Evolutionary conservation across 1,284 basidiomycete genomes (phyloP).

Genomic region (Moesziomyces globuligerus): DNA sequence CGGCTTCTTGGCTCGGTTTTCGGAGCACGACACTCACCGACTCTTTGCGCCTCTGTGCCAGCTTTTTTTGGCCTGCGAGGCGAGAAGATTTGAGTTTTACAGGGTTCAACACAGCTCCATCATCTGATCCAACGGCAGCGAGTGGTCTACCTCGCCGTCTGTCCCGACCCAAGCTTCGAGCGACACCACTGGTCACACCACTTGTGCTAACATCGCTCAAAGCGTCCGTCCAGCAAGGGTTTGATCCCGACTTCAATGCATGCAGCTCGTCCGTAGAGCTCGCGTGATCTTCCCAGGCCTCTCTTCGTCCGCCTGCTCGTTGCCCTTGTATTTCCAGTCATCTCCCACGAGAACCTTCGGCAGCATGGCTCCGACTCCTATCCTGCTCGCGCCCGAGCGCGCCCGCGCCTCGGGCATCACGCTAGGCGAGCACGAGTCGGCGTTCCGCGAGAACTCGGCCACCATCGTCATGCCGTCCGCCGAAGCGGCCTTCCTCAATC

Average conservation of each 20-base stretch:
- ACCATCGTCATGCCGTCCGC: conserved; percentile 65
- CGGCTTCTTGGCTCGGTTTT: background rate
- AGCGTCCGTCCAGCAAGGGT: background rate
- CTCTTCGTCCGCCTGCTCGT: background rate
- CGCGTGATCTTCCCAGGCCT: conserved; percentile 13
- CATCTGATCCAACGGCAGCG: background rate
- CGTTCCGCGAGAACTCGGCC: conserved; percentile 63
- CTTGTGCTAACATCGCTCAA: background rate
- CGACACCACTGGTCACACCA: no score
- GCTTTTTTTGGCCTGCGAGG: background rate
- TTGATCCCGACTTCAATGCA: conserved; percentile 12
- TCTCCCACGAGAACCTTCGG: background rate
- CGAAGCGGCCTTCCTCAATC: conserved; percentile 82
- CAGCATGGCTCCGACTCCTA: conserved; percentile 62
- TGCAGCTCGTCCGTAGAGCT: conserved; percentile 14
- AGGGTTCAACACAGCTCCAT: background rate
- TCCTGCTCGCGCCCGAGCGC: conserved; percentile 52
- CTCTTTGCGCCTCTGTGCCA: no score
- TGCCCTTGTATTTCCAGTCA: background rate
- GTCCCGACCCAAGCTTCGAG: no score
- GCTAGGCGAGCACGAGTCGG: conserved; percentile 53
- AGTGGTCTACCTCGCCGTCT: no score
- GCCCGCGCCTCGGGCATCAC: conserved; percentile 56
- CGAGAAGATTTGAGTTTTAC: background rate
- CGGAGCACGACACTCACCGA: no score